These are phyloP conservation scores for Drechslerella coelobrocha DNA, from an alignment of 2,329 filamentous ascomycete genomes.

Conservation along the genomic window DNA sequence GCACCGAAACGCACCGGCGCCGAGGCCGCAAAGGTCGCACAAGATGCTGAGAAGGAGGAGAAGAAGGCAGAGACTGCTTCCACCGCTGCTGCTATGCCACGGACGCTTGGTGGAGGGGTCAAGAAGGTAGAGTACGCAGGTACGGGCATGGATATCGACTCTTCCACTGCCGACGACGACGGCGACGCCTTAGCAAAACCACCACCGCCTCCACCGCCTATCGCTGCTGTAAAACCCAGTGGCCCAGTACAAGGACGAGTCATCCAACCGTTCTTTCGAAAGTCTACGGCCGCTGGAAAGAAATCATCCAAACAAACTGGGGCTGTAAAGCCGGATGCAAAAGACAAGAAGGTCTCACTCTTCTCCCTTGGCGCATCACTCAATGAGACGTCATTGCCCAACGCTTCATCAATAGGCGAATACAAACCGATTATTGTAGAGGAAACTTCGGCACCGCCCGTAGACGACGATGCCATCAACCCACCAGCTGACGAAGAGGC, in stretches of 20 bases:
- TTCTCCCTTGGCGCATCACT: conserved; percentile 44
- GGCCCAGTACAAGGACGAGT: conserved; percentile 33
- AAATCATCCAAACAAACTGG: conserved; percentile 16
- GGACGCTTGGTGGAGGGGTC: conserved; percentile 34
- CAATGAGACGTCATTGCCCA: conserved; percentile 20
- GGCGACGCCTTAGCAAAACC: neutral
- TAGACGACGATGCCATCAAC: conserved; percentile 13
- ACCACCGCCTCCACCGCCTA: conserved; percentile 4
- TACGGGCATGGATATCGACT: conserved; percentile 40
- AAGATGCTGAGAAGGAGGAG: conserved; percentile 43
- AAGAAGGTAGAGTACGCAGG: conserved; percentile 48
- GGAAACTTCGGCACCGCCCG: conserved; percentile 27
- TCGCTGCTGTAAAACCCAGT: conserved; percentile 19
- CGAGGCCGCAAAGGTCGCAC: conserved; percentile 32
- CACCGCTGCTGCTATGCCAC: conserved; percentile 5
- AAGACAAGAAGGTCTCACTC: conserved; percentile 41
- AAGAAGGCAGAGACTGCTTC: conserved; percentile 3
- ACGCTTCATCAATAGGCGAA: conserved; percentile 30
- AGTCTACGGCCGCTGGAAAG: conserved; percentile 8
- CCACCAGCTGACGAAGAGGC: conserved; percentile 28
- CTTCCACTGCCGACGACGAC: conserved; percentile 29
- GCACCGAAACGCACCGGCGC: conserved; percentile 53
- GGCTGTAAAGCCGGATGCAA: conserved; percentile 14
- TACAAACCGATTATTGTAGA: conserved; percentile 54
- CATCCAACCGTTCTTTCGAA: conserved; percentile 47